phyloP scores from a whole-genome alignment of 2,329 filamentous ascomycete species.

The Epichloe uncinata region DNA sequence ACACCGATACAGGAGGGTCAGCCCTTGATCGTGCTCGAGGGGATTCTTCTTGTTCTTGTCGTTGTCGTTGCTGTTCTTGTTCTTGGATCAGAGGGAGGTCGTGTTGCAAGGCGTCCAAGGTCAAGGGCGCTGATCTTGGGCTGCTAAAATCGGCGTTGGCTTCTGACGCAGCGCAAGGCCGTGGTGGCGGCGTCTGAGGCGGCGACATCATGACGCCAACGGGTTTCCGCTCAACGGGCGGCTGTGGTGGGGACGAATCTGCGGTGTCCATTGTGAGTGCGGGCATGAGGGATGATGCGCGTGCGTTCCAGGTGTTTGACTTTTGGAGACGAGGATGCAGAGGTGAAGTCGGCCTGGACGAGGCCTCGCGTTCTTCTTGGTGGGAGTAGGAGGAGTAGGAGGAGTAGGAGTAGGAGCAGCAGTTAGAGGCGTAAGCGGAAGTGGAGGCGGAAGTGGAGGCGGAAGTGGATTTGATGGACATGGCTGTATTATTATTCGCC shows the following conservation, averaged over 20 bases:
- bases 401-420: no score
- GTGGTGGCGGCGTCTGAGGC: constrained; percentile 11
- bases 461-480: background rate
- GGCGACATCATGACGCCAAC: constrained; percentile 7
- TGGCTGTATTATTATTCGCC: background rate
- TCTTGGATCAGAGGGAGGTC: background rate
- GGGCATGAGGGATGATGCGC: constrained; percentile 23
- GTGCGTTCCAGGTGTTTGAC: constrained; percentile 23
- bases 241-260: constrained; percentile 12
- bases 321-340: constrained; percentile 15
- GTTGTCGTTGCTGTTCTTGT: background rate
- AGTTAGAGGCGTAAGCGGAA: background rate
- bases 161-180: constrained; percentile 6
- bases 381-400: background rate
- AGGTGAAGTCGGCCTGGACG: constrained; percentile 11
- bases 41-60: background rate
- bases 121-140: background rate
- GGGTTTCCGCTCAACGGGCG: constrained; percentile 14
- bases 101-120: constrained; percentile 3
- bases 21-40: background rate
- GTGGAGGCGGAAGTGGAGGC: no score
- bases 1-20: background rate
- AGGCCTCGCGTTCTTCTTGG: background rate
- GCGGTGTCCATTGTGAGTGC: constrained; percentile 23
- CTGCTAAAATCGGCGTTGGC: constrained; percentile 3